Evolutionary conservation across 169 alveolate genomes (phyloP), one percentile per base, ranked within the genome.

Genomic region (Plasmodium billcollinsi): DNA sequence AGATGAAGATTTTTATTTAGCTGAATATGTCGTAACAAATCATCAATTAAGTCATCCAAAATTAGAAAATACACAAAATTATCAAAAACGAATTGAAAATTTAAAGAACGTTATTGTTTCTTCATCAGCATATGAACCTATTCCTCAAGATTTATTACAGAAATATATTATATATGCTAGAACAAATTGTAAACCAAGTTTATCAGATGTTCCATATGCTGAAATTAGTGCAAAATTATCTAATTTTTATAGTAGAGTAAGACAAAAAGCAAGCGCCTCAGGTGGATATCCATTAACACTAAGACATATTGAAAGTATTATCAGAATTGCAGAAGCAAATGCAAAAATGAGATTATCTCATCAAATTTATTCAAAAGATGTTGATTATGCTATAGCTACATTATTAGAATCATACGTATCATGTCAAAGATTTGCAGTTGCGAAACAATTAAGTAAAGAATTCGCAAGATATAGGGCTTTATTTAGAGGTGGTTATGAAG

Each of bases 161-260:
- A 98, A 99, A 93, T 99, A 99, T 88, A 97, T 99, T 18, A 88
- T 97, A 43, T 98, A 99, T 91, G 99, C 99, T 0, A 96, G 99
- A 97, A 76, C 97, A 95, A 95, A 97, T 96, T 52, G 95, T 96
- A 21, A 93, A 92, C 97, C 97, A 9, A 72, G 88, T 45, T 86
- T 94, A 21, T 86, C 94, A 47, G 95, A 91, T 71, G 97, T 93
- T 21, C 92, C 91, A 50, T 94, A 94, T 83, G 94, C 93, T 33
- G 95, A 90, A 69, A 94, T 94, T 21, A 95, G 94, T 62, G 95
- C 95, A 6, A 93, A 94, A 54, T 78, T 94, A 20, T 90, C 95
- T 62, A 94, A 94, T 63, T 97, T 98, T 93, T 98, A 98, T 93
- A 91, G 99, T 49, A 97, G 97, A 62, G 97, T 98, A 72, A 95